A percentile compares a stretch with the other conserved stretches of the same genome.
Conservation (phyloP, 2,329 filamentous ascomycete genomes). For the Chaetomiaceae sp. region DNA sequence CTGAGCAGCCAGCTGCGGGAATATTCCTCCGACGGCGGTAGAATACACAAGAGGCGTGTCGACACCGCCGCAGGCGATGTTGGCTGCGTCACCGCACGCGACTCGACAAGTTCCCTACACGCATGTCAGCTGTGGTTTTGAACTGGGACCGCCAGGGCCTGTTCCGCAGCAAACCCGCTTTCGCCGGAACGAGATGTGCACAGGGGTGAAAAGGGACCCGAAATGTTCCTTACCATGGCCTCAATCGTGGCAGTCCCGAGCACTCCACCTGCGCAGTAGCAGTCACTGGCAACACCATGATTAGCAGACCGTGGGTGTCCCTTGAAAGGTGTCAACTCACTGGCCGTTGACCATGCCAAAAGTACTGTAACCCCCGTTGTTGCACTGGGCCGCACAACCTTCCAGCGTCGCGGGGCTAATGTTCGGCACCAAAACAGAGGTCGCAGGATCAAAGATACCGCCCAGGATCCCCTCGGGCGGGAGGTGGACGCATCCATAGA, state of each 20-base stretch:
- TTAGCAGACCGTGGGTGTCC: neutral
- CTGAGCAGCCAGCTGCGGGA: neutral
- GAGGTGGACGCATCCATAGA: conserved; percentile 15
- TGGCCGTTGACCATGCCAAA: conserved; percentile 16
- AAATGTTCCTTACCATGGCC: neutral
- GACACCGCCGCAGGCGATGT: neutral
- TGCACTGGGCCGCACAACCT: conserved; percentile 6
- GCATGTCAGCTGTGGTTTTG: too few species aligned
- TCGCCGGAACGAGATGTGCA: too few species aligned
- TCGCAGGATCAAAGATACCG: neutral
- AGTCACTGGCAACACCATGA: conserved; percentile 1
- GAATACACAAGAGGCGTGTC: neutral
- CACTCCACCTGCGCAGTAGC: conserved; percentile 9
- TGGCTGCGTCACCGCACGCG: neutral
- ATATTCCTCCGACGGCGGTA: neutral
- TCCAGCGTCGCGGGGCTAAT: conserved; percentile 13
- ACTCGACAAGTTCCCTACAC: neutral
- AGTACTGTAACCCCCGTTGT: neutral
- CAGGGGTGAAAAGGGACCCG: too few species aligned
- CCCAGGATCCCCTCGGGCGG: neutral
- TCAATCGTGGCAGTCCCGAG: neutral
- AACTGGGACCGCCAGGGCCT: too few species aligned
- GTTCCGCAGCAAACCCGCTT: neutral
- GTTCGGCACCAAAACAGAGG: neutral
- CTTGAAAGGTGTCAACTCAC: neutral